Base-by-base conservation (phyloP, 2,329 filamentous ascomycete genomes). In the Scedosporium apiospermum region DNA sequence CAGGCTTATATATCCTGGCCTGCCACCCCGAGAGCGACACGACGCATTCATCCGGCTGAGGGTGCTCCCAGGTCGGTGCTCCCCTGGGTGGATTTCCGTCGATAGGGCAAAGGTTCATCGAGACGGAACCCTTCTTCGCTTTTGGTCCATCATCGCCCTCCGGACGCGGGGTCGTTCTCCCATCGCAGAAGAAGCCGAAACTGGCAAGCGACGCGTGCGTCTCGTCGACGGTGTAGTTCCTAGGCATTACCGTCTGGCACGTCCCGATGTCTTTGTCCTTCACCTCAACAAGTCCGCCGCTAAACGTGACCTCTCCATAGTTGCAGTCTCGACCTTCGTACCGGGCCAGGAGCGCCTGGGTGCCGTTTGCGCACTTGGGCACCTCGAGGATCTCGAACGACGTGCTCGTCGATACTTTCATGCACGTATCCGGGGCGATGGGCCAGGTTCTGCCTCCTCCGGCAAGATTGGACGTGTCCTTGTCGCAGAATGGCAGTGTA, bases 281-380 rank as follows among this genome's bases (percentile, higher is more conserved):
- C 23, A 65, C 57, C 21, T 64, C 65, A 10, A 59, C 60, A 7
- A 65, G 62, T 10, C 65, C 65, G 7, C 65, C 65, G 27, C 34
- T 51, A 3, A 65, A 41, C 3, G 65, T 64, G 6, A 65, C 62
- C 55, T 65, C 60, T 21, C 61, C 65, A 26, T 62, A 60, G 46
- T 65, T 65, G 41, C 65, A 65, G 26, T 62, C 59, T 12, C 60
- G 58, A 6, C 65, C 65, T 55, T 65, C 65, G 44, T 63, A 65
- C 7, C 65, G 63, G 18, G 65, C 65, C 10, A 65, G 64, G 23
- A 64, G 63, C 26, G 65, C 65, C 18, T 63, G 65, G 41, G 65
- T 64, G 62, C 65, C 65, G 60, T 65, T 65, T 12, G 65, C 61
- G 34, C 65, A 65, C 12, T 53, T 26, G 14, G 65, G 63, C 12